Evolutionary conservation across 768 basidiomycete genomes (phyloP).

Genomic region (Sistotremastrum niveocremeum): DNA sequence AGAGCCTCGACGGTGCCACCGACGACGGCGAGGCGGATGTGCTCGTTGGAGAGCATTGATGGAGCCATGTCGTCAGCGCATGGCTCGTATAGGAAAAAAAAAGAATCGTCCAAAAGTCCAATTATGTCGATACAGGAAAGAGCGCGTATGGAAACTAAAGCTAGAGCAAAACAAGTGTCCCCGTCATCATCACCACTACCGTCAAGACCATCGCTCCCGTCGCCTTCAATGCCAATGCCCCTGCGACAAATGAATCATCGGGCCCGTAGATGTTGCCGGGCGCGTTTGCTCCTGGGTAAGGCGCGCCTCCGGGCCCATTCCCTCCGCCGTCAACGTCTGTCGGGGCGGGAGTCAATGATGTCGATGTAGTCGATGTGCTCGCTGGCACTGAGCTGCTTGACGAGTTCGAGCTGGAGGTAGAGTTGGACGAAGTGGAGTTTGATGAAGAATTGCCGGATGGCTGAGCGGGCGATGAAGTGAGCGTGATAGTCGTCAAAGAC

Average conservation of each 20-base stretch:
- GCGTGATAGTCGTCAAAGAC: constrained; percentile 4
- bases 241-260: constrained; percentile 49
- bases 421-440: constrained; percentile 16
- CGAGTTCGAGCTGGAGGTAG: constrained; percentile 15
- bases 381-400: constrained; percentile 13
- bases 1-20: too few relatives aligned
- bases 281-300: constrained; percentile 39
- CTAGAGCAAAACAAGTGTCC: too few relatives aligned
- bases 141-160: too few relatives aligned
- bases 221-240: constrained; percentile 32
- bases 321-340: constrained; percentile 42
- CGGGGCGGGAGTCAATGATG: constrained; percentile 47
- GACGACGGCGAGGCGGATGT: too few relatives aligned
- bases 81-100: too few relatives aligned
- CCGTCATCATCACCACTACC: too few relatives aligned
- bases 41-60: too few relatives aligned
- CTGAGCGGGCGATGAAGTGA: too few relatives aligned
- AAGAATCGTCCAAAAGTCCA: too few relatives aligned
- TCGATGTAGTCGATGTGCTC: constrained; percentile 21
- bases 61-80: too few relatives aligned
- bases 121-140: too few relatives aligned
- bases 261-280: constrained; percentile 46
- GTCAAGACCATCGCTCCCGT: constrained; percentile 6
- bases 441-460: too few relatives aligned
- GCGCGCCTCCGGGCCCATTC: constrained; percentile 34